These are phyloP conservation scores for Saccharomycopsis malanga DNA, from an alignment of 805 yeast genomes.

Conservation along the genomic window DNA sequence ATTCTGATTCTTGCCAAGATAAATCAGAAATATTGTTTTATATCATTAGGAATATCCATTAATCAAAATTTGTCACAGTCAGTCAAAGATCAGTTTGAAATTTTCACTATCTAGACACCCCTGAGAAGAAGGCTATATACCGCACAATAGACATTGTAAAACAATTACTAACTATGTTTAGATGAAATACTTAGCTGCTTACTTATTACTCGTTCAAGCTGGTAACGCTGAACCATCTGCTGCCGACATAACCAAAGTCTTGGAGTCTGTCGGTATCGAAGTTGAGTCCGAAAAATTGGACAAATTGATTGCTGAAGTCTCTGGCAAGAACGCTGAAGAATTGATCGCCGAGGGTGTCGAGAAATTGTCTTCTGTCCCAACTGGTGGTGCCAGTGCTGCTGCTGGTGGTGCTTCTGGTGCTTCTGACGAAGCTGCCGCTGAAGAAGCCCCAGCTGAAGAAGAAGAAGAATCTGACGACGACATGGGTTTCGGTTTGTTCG, in stretches of 20 bases:
- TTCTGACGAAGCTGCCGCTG: constrained; percentile 48
- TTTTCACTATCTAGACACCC: no score
- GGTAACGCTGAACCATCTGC: constrained; percentile 80
- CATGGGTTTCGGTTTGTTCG: constrained; percentile 78
- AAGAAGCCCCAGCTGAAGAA: constrained; percentile 49
- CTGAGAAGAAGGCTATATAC: no score
- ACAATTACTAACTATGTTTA: constrained; percentile 22
- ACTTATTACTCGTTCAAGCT: constrained; percentile 82
- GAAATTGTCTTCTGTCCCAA: constrained; percentile 75
- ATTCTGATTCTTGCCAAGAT: no score
- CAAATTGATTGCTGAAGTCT: constrained; percentile 63
- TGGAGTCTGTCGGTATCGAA: constrained; percentile 73
- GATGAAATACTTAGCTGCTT: constrained; percentile 92
- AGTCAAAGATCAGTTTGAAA: no score
- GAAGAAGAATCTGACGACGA: constrained; percentile 48
- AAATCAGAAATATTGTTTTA: no score
- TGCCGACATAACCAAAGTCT: constrained; percentile 62
- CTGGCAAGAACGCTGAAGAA: constrained; percentile 70
- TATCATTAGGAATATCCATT: no score
- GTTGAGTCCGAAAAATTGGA: constrained; percentile 72
- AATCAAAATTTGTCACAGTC: no score
- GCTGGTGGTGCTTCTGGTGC: constrained; percentile 49
- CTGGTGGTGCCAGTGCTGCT: constrained; percentile 74
- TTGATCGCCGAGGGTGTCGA: constrained; percentile 74
- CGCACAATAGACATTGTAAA: no score